Percentiles rank a stretch among this genome's conserved stretches.
Conservation (phyloP, 345 rosid species). For the Microcos paniculata region DNA sequence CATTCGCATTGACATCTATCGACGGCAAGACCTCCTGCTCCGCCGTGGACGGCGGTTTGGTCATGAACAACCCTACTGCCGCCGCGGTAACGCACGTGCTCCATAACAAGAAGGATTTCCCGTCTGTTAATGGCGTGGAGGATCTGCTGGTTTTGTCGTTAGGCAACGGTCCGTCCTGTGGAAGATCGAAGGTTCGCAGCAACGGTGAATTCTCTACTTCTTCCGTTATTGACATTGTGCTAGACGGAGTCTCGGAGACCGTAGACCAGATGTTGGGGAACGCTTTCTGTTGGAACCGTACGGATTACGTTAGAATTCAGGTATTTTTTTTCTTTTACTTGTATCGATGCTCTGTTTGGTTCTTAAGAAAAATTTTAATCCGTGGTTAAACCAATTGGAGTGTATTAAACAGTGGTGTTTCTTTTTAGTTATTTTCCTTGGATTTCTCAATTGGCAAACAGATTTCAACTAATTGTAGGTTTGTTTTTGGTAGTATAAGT, state of each 20-base stretch:
- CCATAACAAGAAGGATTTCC: constrained; percentile 95
- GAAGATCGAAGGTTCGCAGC: constrained; percentile 35
- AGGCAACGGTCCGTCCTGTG: constrained; percentile 64
- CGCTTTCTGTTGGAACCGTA: constrained; percentile 92
- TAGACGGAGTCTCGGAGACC: constrained; percentile 91
- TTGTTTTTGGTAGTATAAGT: background rate
- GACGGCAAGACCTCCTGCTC: constrained; percentile 80
- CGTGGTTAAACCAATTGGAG: background rate
- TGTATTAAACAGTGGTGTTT: background rate
- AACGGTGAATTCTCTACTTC: constrained; percentile 75
- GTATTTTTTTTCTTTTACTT: constrained; percentile 29
- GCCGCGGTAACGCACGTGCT: constrained; percentile 94
- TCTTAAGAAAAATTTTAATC: constrained; percentile 13
- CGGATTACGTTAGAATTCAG: constrained; percentile 96
- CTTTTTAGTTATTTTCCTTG: background rate
- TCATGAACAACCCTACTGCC: constrained; percentile 97
- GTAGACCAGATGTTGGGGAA: constrained; percentile 95
- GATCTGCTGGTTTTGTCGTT: constrained; percentile 81
- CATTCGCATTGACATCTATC: constrained; percentile 61
- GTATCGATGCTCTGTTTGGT: constrained; percentile 20
- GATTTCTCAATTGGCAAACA: background rate
- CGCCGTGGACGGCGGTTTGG: constrained; percentile 90
- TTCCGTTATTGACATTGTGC: constrained; percentile 66
- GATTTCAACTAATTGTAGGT: background rate
- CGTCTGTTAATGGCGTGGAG: constrained; percentile 76